Evolutionary conservation across 2,329 filamentous ascomycete genomes (phyloP).

Genomic region (Diaporthe ilicicola): DNA sequence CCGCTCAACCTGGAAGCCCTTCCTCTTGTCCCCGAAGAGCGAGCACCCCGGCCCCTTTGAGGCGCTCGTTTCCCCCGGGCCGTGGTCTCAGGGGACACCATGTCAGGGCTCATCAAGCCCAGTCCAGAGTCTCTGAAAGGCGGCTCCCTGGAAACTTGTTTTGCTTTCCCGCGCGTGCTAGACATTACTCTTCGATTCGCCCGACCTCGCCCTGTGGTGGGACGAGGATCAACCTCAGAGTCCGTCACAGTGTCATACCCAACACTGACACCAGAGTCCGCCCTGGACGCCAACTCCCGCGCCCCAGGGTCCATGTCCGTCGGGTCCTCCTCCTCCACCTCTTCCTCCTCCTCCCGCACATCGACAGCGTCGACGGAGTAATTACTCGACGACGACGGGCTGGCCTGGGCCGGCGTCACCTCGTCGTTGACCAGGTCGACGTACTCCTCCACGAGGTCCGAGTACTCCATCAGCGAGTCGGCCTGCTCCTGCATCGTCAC

Average conservation of each 20-base stretch:
- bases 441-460: constrained; percentile 6
- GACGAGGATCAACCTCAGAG: background rate
- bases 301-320: background rate
- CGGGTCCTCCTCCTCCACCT: background rate
- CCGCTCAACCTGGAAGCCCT: background rate
- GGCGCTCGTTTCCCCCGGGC: background rate
- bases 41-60: background rate
- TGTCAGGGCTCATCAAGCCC: background rate
- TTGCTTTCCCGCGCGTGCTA: background rate
- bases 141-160: background rate
- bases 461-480: constrained; percentile 12
- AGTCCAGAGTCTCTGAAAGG: background rate
- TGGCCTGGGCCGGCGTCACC: background rate
- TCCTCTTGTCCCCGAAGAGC: background rate
- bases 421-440: constrained; percentile 1
- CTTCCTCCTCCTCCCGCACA: background rate
- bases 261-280: constrained; percentile 11
- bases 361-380: background rate
- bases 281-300: background rate
- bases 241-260: background rate
- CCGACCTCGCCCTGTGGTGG: no score
- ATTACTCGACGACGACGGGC: background rate
- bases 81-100: background rate
- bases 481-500: background rate
- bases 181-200: background rate